Conservation (phyloP, 768 basidiomycete species). For the Tylopilus vinaceipallidus region DNA sequence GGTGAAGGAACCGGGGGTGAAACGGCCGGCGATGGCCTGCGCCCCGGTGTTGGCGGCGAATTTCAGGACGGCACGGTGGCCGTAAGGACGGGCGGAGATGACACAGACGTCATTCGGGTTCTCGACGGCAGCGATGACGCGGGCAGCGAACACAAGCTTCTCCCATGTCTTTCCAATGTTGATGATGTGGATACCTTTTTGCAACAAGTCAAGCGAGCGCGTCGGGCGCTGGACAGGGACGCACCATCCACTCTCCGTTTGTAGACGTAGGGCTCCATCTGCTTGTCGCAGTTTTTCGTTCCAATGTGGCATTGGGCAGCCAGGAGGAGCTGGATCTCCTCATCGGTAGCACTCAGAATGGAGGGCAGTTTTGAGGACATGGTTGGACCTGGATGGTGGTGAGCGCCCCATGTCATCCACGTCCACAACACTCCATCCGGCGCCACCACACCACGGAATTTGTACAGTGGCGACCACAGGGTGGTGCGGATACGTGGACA, state of each 20-base stretch:
- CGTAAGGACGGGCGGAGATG: slow-evolving; percentile 97
- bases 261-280: slow-evolving; percentile 98
- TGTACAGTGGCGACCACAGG: slow-evolving; percentile 6
- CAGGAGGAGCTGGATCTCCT: slow-evolving; percentile 94
- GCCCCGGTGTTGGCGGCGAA: slow-evolving; percentile 97
- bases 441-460: slow-evolving; percentile 10
- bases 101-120: slow-evolving; percentile 98
- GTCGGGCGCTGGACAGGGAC: slow-evolving; percentile 27
- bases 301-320: slow-evolving; percentile 97
- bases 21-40: slow-evolving; percentile 97
- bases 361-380: slow-evolving; percentile 92
- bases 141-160: slow-evolving; percentile 97
- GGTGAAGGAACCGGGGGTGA: slow-evolving; percentile 98
- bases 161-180: slow-evolving; percentile 99
- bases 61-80: slow-evolving; percentile 99
- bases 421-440: slow-evolving; percentile 35
- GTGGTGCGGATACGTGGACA: slow-evolving; percentile 11
- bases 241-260: slow-evolving; percentile 93
- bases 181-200: slow-evolving; percentile 91
- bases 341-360: slow-evolving; percentile 90
- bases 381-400: slow-evolving; percentile 33
- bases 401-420: slow-evolving; percentile 33
- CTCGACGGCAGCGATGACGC: slow-evolving; percentile 95
- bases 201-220: slow-evolving; percentile 11
- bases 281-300: slow-evolving; percentile 99